Percentiles rank a stretch among this genome's conserved stretches.
Evolutionary conservation across 495 filamentous ascomycete genomes (phyloP).

Genomic region (Lichina pygmaea): DNA sequence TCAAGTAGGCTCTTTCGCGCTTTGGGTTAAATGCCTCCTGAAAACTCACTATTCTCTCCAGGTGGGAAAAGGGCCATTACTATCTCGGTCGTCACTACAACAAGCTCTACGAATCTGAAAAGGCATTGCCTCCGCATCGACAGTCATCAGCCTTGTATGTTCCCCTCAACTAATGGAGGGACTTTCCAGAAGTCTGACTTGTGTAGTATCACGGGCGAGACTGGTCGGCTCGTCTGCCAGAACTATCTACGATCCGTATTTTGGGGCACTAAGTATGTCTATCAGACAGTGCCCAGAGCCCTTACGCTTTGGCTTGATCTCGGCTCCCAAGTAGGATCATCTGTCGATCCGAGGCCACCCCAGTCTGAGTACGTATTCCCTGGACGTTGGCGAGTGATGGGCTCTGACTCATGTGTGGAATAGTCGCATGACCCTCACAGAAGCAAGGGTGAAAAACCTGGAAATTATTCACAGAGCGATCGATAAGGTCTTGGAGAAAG

Average conservation of each 20-base stretch:
- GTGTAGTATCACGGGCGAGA: constrained; percentile 37
- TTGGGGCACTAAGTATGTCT: constrained; percentile 81
- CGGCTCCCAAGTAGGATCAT: constrained; percentile 41
- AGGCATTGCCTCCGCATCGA: constrained; percentile 38
- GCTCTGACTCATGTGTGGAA: constrained; percentile 17
- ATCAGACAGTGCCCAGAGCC: constrained; percentile 71
- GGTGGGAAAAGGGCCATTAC: constrained; percentile 93
- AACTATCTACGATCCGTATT: constrained; percentile 71
- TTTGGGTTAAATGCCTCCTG: neutral
- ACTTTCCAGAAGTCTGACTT: neutral
- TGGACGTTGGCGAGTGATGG: too few species aligned
- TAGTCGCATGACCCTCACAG: constrained; percentile 1
- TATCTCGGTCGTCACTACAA: constrained; percentile 95
- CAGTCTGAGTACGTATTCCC: constrained; percentile 16
- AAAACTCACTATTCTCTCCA: constrained; percentile 6
- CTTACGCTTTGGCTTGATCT: constrained; percentile 88
- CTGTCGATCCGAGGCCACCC: constrained; percentile 37
- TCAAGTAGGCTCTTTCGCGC: constrained; percentile 10
- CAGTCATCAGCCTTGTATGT: constrained; percentile 23
- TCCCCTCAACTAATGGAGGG: neutral
- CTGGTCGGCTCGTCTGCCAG: constrained; percentile 67
- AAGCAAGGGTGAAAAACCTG: constrained; percentile 32
- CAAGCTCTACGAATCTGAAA: constrained; percentile 78
- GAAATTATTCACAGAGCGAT: constrained; percentile 44
- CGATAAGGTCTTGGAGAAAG: constrained; percentile 38